Percentiles rank a stretch among this genome's conserved stretches.
phyloP scores from a whole-genome alignment of 345 rosid genomes.

The Dipteronia sinensis region DNA sequence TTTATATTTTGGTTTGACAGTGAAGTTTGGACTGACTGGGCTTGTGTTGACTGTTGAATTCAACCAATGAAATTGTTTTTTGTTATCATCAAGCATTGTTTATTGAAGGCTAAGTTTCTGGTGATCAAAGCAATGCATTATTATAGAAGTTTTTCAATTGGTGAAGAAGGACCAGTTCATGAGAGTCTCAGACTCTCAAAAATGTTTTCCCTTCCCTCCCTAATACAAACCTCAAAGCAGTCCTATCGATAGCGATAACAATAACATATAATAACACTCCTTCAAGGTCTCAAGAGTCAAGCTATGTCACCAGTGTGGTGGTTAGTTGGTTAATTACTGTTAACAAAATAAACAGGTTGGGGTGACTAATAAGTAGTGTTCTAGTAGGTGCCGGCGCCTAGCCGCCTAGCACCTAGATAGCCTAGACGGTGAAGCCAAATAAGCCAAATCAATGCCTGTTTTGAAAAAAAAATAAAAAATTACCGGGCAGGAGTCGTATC shows the following conservation, averaged over 20 bases:
- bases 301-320: neutral
- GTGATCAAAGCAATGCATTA: neutral
- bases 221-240: neutral
- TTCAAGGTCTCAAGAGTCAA: too few species aligned
- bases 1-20: neutral
- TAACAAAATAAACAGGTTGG: neutral
- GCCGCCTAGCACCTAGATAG: too few species aligned
- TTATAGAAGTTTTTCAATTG: neutral
- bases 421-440: too few species aligned
- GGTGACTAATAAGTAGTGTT: neutral
- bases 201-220: too few species aligned
- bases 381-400: too few species aligned
- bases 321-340: neutral
- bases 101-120: neutral
- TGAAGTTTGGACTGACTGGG: constrained; percentile 6
- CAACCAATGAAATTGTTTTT: neutral
- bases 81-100: neutral
- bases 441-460: too few species aligned
- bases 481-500: too few species aligned
- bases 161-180: neutral
- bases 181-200: neutral
- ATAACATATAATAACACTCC: neutral
- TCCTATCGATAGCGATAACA: neutral
- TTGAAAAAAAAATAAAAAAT: too few species aligned
- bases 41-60: constrained; percentile 18